Conservation (phyloP, 495 filamentous ascomycete species). For the Clavariopsis aquatica region DNA sequence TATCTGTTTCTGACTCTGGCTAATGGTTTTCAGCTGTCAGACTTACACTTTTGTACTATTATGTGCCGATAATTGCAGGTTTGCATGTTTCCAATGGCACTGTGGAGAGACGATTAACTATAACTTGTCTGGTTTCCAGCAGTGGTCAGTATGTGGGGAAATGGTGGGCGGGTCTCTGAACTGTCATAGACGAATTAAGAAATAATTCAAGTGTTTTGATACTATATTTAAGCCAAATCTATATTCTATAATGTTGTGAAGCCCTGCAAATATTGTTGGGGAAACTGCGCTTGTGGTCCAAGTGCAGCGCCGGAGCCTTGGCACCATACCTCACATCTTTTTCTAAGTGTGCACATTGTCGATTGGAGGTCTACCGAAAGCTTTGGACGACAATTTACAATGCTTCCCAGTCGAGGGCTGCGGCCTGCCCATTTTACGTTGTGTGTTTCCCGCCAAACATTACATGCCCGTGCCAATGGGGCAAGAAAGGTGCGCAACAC, state of each 20-base stretch:
- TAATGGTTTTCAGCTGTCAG: neutral
- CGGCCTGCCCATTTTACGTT: constrained; percentile 21
- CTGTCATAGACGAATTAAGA: neutral
- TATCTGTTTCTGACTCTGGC: neutral
- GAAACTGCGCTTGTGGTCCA: neutral
- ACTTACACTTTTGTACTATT: neutral
- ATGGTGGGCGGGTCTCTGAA: neutral
- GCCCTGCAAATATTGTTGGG: too few species aligned
- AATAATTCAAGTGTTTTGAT: neutral
- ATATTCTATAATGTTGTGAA: neutral
- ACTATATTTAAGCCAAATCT: too few species aligned
- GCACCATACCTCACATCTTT: constrained; percentile 14
- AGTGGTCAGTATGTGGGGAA: neutral
- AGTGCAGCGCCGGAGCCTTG: constrained; percentile 12
- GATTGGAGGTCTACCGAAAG: too few species aligned
- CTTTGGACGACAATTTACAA: constrained; percentile 30
- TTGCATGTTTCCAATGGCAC: neutral
- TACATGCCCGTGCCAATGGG: constrained; percentile 3
- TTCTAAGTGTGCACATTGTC: too few species aligned
- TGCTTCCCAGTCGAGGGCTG: constrained; percentile 36
- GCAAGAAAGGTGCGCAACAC: constrained; percentile 29
- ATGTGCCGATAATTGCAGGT: neutral
- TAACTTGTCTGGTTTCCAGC: too few species aligned
- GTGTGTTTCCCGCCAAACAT: neutral
- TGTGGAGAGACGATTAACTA: too few species aligned